These are phyloP conservation scores for Exserohilum rostratum DNA, from an alignment of 2,329 filamentous ascomycete species.

Conservation along the genomic window DNA sequence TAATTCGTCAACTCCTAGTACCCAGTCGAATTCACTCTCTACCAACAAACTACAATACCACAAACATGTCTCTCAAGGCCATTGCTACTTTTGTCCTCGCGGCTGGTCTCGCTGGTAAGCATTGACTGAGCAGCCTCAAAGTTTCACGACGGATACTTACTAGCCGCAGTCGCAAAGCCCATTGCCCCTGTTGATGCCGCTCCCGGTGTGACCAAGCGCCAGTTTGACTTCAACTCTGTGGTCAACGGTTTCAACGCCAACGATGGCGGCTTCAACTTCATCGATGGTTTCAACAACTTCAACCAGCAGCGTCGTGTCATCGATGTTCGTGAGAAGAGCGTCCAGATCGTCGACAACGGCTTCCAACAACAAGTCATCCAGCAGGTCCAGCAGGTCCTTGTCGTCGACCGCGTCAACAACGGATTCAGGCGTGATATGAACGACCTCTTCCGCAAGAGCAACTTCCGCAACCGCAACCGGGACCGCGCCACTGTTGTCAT, in stretches of 20 bases:
- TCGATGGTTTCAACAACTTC: constrained; percentile 40
- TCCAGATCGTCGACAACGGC: constrained; percentile 35
- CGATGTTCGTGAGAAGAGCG: constrained; percentile 35
- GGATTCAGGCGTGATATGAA: constrained; percentile 39
- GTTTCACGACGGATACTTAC: constrained; percentile 13
- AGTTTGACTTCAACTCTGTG: constrained; percentile 19
- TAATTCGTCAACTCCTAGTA: constrained; percentile 29
- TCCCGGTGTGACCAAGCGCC: constrained; percentile 24
- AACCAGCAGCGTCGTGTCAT: constrained; percentile 39
- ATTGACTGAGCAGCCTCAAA: neutral
- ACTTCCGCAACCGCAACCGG: constrained; percentile 28
- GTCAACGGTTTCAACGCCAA: constrained; percentile 25
- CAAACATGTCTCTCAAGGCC: constrained; percentile 40
- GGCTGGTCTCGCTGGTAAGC: constrained; percentile 43
- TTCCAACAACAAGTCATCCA: constrained; percentile 31
- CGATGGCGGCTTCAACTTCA: constrained; percentile 38
- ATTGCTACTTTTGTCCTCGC: constrained; percentile 37
- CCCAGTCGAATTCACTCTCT: constrained; percentile 24
- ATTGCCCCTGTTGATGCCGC: constrained; percentile 25
- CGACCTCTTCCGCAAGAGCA: constrained; percentile 40
- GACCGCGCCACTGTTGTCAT: constrained; percentile 34
- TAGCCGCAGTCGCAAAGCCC: constrained; percentile 32
- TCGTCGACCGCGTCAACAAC: constrained; percentile 39
- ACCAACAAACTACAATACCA: constrained; percentile 6
- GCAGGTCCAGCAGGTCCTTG: constrained; percentile 36